Evolutionary conservation across 2,329 filamentous ascomycete genomes (phyloP), one percentile per base, ranked within the genome.

Genomic region (Zymoseptoria ardabiliae): DNA sequence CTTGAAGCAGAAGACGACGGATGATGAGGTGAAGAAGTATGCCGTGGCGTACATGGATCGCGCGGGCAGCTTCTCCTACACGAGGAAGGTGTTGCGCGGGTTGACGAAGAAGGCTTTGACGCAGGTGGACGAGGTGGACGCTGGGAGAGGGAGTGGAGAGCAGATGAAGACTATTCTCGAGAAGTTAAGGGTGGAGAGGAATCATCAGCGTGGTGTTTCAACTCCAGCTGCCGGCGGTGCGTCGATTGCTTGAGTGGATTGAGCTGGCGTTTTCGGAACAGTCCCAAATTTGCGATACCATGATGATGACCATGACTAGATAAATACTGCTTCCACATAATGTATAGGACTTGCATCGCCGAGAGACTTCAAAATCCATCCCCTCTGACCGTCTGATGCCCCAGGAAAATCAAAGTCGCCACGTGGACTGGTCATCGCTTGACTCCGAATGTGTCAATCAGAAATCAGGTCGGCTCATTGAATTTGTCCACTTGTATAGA

Each of bases 41-140:
- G 94, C 94, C 2, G 87, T 97, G 20, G 81, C 81, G 52, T 96
- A 96, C 73, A 96, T 99, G 91, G 87, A 96, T 74, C 58, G 60
- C 63, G 95, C 89, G 0, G 91, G 91, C 45, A 96, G 88, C 71
- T 97, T 99, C 72, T 86, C 87, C 56, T 97, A 97, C 72, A 93
- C 89, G 17, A 81, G 85, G 60, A 79, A 82, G 55, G 89, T 79
- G 45, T 73, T 81, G 58, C 62, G 71, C n/a, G 76, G 77, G 50
- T 58, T 81, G 65, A 73, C 73, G 52, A 71, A 68, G 30, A 78
- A 77, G 67, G 75, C 76, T 4, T 62, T 77, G 56, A 72, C 69
- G 50, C 69, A 79, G 55, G 74, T 82, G 2, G 71, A 72, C 8
- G 74, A 75, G 25, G 66, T 79, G 5, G 78, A 74, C 57, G 61